Percentiles rank a stretch among this genome's conserved stretches.
Conservation (phyloP, 1,139 yeast species). For the Debaryomycetaceae sp. region DNA sequence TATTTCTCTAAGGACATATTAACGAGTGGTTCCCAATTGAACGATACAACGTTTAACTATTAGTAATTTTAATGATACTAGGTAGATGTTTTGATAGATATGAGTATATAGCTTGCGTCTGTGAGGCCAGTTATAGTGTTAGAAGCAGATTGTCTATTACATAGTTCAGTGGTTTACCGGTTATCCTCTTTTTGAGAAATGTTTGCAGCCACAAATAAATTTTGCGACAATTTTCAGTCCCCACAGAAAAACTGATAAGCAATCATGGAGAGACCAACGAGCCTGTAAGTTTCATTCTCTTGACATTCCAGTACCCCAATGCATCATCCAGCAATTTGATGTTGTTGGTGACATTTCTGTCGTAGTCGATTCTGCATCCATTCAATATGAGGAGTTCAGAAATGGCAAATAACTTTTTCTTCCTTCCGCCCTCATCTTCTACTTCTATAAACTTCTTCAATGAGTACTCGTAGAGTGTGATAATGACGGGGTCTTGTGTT, state of each 20-base stretch:
- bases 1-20: constrained; percentile 24
- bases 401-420: constrained; percentile 49
- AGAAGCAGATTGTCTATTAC: not conserved
- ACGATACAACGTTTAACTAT: not conserved
- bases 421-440: constrained; percentile 13
- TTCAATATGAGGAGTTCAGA: constrained; percentile 72
- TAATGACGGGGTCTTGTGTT: constrained; percentile 20
- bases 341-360: constrained; percentile 18
- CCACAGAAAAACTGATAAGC: not conserved
- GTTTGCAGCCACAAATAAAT: constrained; percentile 9
- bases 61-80: not conserved
- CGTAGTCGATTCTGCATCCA: constrained; percentile 46
- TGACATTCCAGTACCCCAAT: constrained; percentile 47
- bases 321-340: constrained; percentile 44
- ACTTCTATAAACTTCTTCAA: constrained; percentile 45
- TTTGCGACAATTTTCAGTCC: constrained; percentile 1
- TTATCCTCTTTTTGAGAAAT: not conserved
- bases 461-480: constrained; percentile 59
- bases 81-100: not conserved
- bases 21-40: not conserved
- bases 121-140: not conserved
- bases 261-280: constrained; percentile 2
- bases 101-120: not conserved
- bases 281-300: constrained; percentile 30
- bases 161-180: not conserved